Evolutionary conservation across 2,329 filamentous ascomycete genomes (phyloP).

Genomic region (Neocatenulostroma microsporum): DNA sequence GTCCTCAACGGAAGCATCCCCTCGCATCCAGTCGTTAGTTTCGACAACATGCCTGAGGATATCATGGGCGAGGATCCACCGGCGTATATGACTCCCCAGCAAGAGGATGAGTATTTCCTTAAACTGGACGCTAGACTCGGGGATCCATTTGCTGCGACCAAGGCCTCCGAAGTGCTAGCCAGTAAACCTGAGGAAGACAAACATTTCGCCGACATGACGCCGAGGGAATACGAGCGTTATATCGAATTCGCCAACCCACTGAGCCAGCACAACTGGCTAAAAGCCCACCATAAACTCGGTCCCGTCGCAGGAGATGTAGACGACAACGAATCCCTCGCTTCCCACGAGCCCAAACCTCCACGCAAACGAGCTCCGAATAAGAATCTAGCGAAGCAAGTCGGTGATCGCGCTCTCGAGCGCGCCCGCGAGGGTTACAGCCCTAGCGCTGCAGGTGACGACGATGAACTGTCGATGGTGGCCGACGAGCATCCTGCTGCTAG

Average conservation of each 20-base stretch:
- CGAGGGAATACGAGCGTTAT: slow-evolving; percentile 40
- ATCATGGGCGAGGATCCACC: background rate
- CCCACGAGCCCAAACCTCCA: slow-evolving; percentile 71
- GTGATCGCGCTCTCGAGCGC: slow-evolving; percentile 28
- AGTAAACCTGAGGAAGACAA: slow-evolving; percentile 17
- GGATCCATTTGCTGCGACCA: background rate
- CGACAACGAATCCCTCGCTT: slow-evolving; percentile 68
- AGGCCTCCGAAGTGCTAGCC: too few relatives aligned
- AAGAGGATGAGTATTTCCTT: slow-evolving; percentile 66
- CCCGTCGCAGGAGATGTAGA: slow-evolving; percentile 9
- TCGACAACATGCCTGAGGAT: slow-evolving; percentile 16
- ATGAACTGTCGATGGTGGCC: slow-evolving; percentile 30
- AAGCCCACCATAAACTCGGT: slow-evolving; percentile 17
- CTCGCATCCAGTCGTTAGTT: slow-evolving; percentile 24
- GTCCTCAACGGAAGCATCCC: slow-evolving; percentile 35
- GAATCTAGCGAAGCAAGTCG: slow-evolving; percentile 30
- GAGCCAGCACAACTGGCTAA: slow-evolving; percentile 90
- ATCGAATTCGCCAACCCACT: slow-evolving; percentile 68
- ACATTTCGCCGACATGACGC: slow-evolving; percentile 31
- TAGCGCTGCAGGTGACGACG: slow-evolving; percentile 33
- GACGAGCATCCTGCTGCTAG: too few relatives aligned
- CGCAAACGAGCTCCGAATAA: slow-evolving; percentile 25
- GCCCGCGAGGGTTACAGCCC: slow-evolving; percentile 30
- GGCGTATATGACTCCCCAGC: slow-evolving; percentile 59
- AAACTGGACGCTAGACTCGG: slow-evolving; percentile 47